Evolutionary conservation across 805 yeast genomes (phyloP), one percentile per base, ranked within the genome.

Genomic region (Huiozyma sinensis): DNA sequence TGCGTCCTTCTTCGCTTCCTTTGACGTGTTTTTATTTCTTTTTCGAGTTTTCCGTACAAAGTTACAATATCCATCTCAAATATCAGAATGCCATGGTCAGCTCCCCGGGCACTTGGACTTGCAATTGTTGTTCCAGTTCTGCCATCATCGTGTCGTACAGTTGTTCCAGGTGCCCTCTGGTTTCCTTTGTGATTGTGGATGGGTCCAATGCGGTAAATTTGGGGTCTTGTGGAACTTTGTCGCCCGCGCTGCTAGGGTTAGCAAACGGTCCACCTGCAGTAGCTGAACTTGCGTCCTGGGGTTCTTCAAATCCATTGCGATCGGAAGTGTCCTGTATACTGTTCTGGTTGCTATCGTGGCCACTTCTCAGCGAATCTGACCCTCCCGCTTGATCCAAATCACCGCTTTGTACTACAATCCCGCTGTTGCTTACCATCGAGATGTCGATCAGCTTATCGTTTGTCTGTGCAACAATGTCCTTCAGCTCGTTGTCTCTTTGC

Each of bases 321-420:
- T 31, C n/a, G 33, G 11, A 2, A 31, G 11, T 31, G 33, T 11
- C 9, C 33, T 9, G 33, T 31, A 8, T 31, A 8, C n/a, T 31
- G 33, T 31, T 31, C 33, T 9, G 33, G 27, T 12, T 34, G 4
- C 12, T 57, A 32, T 58, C 58, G 45, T 66, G 65, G 52, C 67
- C 68, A 51, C 68, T 70, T 2, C 71, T 70, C 44, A 68, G 66
- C 32, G 63, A 43, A 43, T 65, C 66, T 17, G 24, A 17, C 4
- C 24, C 24, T 47, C 63, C 66, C 34, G 65, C 54, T 5, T 71
- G 66, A 24, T 37, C 24, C 6, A 39, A 24, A 38, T 49, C 52
- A 24, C 40, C 38, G 33, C 61, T 52, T 31, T 51, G 57, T 4
- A 56, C 41, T 6, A 61, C 65, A 13, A 61, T 60, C 6, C 64